phyloP scores from a whole-genome alignment of 352 stramenopile genomes.

The Phytophthora sojae region DNA sequence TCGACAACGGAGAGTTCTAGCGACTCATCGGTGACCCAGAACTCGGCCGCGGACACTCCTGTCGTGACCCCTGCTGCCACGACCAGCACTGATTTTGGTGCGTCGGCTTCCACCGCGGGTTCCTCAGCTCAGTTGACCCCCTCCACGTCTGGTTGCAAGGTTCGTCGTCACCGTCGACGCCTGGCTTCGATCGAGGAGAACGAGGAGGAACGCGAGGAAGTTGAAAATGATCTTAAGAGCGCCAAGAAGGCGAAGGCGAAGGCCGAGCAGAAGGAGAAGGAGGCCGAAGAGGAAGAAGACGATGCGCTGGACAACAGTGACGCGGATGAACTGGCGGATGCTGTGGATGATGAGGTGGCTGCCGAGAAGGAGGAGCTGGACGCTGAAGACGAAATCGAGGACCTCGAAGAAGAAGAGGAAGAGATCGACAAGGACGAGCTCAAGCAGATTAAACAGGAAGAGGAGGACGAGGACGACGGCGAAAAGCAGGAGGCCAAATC shows the following conservation, averaged over 20 bases:
- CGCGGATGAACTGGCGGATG: constrained; percentile 31
- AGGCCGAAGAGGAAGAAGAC: constrained; percentile 35
- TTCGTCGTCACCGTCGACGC: constrained; percentile 27
- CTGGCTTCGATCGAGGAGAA: constrained; percentile 11
- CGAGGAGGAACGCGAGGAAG: constrained; percentile 16
- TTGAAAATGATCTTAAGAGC: constrained; percentile 39
- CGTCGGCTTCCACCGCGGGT: constrained; percentile 19
- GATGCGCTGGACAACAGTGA: constrained; percentile 30
- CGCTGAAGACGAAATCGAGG: constrained; percentile 29
- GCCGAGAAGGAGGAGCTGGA: constrained; percentile 38
- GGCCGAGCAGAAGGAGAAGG: constrained; percentile 30
- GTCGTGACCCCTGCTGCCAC: constrained; percentile 10
- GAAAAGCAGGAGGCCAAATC: constrained; percentile 16
- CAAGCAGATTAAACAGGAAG: constrained; percentile 4
- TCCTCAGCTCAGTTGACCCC: constrained; percentile 18
- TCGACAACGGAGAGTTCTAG: constrained; percentile 18
- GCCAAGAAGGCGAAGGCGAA: constrained; percentile 25
- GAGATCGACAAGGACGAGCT: constrained; percentile 26
- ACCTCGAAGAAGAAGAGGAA: constrained; percentile 23
- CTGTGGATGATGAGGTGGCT: constrained; percentile 13
- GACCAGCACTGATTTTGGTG: constrained; percentile 11
- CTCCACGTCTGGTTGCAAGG: constrained; percentile 33
- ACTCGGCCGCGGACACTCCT: constrained; percentile 16
- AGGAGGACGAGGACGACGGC: constrained; percentile 21
- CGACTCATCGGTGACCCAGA: constrained; percentile 13